These are phyloP conservation scores for Suaeda aralocaspica DNA, from an alignment of 148 eudicot genomes.

Conservation along the genomic window DNA sequence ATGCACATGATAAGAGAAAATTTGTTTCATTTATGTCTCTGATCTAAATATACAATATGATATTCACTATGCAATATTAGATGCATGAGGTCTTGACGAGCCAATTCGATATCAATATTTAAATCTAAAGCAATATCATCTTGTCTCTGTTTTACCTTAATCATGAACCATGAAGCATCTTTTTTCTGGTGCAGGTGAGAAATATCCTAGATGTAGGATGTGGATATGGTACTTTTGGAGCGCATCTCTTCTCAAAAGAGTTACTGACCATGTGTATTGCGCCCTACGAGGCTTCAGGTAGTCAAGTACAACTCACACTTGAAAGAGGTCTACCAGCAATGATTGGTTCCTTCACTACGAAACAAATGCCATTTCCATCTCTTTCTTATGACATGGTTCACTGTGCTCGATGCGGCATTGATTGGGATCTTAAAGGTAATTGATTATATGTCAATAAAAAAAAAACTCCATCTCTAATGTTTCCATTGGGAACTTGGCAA, in stretches of 20 bases:
- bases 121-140: no score
- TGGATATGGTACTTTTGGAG: conserved; percentile 96
- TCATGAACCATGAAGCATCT: conserved; percentile 8
- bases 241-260: conserved; percentile 72
- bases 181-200: conserved; percentile 58
- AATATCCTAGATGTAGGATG: conserved; percentile 87
- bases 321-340: conserved; percentile 98
- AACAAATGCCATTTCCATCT: conserved; percentile 83
- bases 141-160: neutral
- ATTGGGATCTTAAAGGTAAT: conserved; percentile 88
- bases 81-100: neutral
- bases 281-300: conserved; percentile 86
- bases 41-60: neutral
- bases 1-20: neutral
- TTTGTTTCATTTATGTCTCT: neutral
- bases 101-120: neutral
- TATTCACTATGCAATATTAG: neutral
- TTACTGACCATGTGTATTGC: conserved; percentile 86
- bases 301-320: conserved; percentile 90
- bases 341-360: conserved; percentile 67
- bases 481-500: neutral
- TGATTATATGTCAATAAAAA: neutral
- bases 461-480: no score
- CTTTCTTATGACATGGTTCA: conserved; percentile 95
- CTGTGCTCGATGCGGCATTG: conserved; percentile 76